A percentile compares a stretch with the other conserved stretches of the same genome.
Evolutionary conservation across 768 basidiomycete species (phyloP).

Genomic region (Lactifluus piperatus): DNA sequence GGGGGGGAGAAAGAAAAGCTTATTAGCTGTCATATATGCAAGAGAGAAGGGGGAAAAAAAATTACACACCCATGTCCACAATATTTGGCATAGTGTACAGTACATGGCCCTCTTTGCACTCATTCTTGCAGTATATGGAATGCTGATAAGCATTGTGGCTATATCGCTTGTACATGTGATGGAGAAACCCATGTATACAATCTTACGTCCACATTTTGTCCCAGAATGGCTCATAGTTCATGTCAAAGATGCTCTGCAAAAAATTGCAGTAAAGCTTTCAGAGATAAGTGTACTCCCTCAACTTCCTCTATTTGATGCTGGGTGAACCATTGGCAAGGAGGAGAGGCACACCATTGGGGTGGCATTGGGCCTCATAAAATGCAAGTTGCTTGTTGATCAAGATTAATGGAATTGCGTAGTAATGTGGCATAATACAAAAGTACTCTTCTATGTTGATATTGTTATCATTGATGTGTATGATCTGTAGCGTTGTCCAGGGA

Average conservation of each 20-base stretch:
- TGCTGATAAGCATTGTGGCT: not conserved
- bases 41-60: too few species aligned
- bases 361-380: conserved; percentile 6
- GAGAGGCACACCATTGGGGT: conserved; percentile 1
- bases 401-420: conserved; percentile 10
- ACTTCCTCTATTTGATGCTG: not conserved
- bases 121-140: not conserved
- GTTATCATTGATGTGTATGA: not conserved
- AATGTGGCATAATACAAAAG: conserved; percentile 1
- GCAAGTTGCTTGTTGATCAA: conserved; percentile 9
- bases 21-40: too few species aligned
- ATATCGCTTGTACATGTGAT: conserved; percentile 1
- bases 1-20: too few species aligned
- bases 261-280: conserved; percentile 1
- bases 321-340: not conserved
- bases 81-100: conserved; percentile 1
- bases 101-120: not conserved
- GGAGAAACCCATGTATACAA: conserved; percentile 1
- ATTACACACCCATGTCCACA: conserved; percentile 7
- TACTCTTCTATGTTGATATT: not conserved
- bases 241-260: not conserved
- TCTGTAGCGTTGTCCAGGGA: not conserved
- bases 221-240: not conserved
- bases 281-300: conserved; percentile 1
- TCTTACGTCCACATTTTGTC: conserved; percentile 1